Base-by-base conservation (phyloP, 139 green algal species). In the Spirogloea muscicola region DNA sequence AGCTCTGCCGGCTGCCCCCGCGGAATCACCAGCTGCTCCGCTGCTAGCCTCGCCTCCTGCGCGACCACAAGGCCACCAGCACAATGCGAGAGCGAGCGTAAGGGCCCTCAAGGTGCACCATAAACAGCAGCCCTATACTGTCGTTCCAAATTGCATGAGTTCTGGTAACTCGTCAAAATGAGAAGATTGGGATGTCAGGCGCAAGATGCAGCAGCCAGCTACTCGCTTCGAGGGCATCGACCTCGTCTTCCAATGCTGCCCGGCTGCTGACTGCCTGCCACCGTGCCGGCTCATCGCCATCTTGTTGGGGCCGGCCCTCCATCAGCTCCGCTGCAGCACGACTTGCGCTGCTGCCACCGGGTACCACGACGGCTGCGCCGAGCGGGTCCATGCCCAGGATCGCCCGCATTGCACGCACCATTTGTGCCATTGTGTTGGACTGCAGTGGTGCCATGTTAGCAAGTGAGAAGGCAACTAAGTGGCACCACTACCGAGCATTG, bases 341-440 rank as follows among this genome's bases (percentile, higher is more conserved):
- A 65, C 57, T 65, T 34, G 16, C 37, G 34, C 44, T n/a, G 51
- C 65, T 49, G 34, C 25, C 38, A 64, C 7, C 37, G 10, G 37
- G 4, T 6, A 3, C 39, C 57, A 3, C 27, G 61, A 4, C 59
- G n/a, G 33, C 21, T 3, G 33, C 52, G 58, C 49, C 37, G 33
- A 80, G 9, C 21, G 74, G 6, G 66, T 79, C 68, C 7, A 82
- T 42, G 25, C 70, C 70, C 13, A 76, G 57, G 33, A 82, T 82
- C 6, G 74, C 66, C 18, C 74, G 51, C 31, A 82, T 39, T 1
- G 68, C 74, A 2, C 74, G 21, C 31, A 82, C 66, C 74, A 82
- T 79, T 49, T 82, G 75, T 9, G 75, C 2, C 68, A 70, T 61
- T 0, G 66, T 79, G 67, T 82, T 82, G 38, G 75, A 33, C 75